Percentiles rank a stretch among this genome's conserved stretches.
Evolutionary conservation across 2,329 filamentous ascomycete species (phyloP).

Genomic region (Fusarium sp.): DNA sequence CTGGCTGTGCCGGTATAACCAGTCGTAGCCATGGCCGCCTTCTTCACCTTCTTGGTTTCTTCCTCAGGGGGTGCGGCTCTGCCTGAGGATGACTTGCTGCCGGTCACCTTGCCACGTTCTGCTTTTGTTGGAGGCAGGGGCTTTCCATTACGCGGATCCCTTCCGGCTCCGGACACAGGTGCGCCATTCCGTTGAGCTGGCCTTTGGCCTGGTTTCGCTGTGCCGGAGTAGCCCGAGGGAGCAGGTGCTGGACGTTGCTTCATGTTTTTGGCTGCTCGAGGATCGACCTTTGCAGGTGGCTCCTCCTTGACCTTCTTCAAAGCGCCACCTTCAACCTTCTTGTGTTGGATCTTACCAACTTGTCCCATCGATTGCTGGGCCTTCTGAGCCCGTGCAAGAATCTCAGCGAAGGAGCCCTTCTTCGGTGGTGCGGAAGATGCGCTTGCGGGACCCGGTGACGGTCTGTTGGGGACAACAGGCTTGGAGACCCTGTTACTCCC

Average conservation of each 20-base stretch:
- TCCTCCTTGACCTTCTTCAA: conserved; percentile 61
- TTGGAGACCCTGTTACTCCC: conserved; percentile 43
- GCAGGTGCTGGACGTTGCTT: conserved; percentile 30
- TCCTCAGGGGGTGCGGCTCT: conserved; percentile 32
- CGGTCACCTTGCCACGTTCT: conserved; percentile 36
- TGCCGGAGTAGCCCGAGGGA: conserved; percentile 48
- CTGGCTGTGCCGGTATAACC: conserved; percentile 75
- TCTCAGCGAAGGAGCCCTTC: conserved; percentile 79
- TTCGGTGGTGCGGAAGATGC: conserved; percentile 67
- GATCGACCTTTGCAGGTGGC: conserved; percentile 43
- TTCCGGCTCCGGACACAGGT: conserved; percentile 42
- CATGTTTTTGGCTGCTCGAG: conserved; percentile 38
- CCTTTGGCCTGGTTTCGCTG: conserved; percentile 48
- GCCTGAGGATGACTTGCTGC: conserved; percentile 37
- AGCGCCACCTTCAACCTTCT: conserved; percentile 73
- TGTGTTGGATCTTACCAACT: conserved; percentile 80
- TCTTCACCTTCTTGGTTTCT: conserved; percentile 69
- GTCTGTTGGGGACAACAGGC: conserved; percentile 38
- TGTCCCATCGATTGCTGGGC: conserved; percentile 71
- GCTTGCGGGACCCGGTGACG: conserved; percentile 47
- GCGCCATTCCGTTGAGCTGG: conserved; percentile 41
- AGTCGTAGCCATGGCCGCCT: conserved; percentile 70
- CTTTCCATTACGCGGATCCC: conserved; percentile 39
- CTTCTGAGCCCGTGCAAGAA: conserved; percentile 77
- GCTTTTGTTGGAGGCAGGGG: conserved; percentile 30